Evolutionary conservation across 768 basidiomycete genomes (phyloP), one percentile per base, ranked within the genome.

Genomic region (Tephrocybe sp.): DNA sequence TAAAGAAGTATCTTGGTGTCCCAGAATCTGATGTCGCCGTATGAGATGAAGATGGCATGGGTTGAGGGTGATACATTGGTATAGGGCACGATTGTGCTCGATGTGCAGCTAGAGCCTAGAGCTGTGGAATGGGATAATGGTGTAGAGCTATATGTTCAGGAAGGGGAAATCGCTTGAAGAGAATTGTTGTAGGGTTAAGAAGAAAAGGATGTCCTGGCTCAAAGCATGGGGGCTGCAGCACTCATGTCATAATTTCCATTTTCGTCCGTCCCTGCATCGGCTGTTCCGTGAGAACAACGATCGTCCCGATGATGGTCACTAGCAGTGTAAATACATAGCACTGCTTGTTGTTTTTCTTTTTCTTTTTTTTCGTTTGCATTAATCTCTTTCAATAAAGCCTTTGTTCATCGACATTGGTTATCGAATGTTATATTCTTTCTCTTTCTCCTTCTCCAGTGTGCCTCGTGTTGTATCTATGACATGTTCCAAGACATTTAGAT

Each of bases 241-340:
- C 22, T 55, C 52, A 55, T 62, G 55, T 61, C 64, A 64, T 67
- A 60, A 36, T 62, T 62, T 66, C 68, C 68, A 63, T 62, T 69
- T 71, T 62, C 64, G 69, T 54, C 58, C 65, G 66, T 52, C 39
- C 54, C 50, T 56, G 51, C 22, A 54, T 59, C 59, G 56, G 57
- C 40, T 55, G 32, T 52, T 38, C 47, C 54, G 60, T 61, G 57
- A 46, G 58, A 59, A 58, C 36, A 34, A 45, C 52, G 48, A 54
- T 51, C 56, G 33, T 33, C 14, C 45, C 43, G 41, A 51, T 56
- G 42, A 23, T n/a, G 17, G 14, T 30, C 35, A 38, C n/a, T n/a
- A n/a, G n/a, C n/a, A n/a, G n/a, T n/a, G n/a, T n/a, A n/a, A n/a
- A n/a, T n/a, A n/a, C n/a, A n/a, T n/a, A n/a, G n/a, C n/a, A n/a